These are phyloP conservation scores for Chamaecyparis obtusa DNA, from an alignment of 75 land plant species.

Conservation along the genomic window DNA sequence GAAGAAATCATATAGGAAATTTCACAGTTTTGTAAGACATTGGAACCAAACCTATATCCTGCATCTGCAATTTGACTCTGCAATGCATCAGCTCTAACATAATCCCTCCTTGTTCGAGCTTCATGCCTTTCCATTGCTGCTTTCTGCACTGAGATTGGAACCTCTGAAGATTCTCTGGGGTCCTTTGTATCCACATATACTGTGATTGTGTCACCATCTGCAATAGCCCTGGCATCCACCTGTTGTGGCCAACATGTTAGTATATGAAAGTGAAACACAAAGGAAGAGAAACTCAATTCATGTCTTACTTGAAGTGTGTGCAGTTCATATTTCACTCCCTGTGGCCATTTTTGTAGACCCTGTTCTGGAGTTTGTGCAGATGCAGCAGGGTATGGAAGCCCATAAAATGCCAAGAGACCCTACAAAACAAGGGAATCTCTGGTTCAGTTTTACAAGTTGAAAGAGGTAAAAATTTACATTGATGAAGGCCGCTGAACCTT, in stretches of 20 bases:
- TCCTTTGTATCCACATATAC: conserved; percentile 68
- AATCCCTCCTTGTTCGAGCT: conserved; percentile 59
- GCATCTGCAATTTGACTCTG: conserved; percentile 60
- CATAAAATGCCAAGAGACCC: conserved; percentile 81
- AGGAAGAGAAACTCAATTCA: neutral
- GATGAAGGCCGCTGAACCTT: neutral
- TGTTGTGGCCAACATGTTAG: conserved; percentile 11
- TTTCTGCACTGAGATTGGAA: conserved; percentile 51
- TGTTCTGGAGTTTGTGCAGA: conserved; percentile 13
- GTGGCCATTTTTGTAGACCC: conserved; percentile 34
- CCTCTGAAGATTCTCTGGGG: conserved; percentile 57
- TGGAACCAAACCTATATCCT: conserved; percentile 64
- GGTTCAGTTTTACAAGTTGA: neutral
- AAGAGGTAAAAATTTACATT: neutral
- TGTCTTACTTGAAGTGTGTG: conserved; percentile 71
- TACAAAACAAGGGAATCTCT: conserved; percentile 18
- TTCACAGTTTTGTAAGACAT: neutral
- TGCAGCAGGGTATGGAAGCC: conserved; percentile 35
- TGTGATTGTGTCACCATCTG: conserved; percentile 87
- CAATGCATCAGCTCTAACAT: conserved; percentile 59
- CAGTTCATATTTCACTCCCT: conserved; percentile 71
- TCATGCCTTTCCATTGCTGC: conserved; percentile 48
- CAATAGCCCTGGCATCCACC: conserved; percentile 72
- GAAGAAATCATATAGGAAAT: neutral
- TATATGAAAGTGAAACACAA: neutral